Conservation (phyloP, 202 grass and related monocot genomes). For the Setaria italica region DNA sequence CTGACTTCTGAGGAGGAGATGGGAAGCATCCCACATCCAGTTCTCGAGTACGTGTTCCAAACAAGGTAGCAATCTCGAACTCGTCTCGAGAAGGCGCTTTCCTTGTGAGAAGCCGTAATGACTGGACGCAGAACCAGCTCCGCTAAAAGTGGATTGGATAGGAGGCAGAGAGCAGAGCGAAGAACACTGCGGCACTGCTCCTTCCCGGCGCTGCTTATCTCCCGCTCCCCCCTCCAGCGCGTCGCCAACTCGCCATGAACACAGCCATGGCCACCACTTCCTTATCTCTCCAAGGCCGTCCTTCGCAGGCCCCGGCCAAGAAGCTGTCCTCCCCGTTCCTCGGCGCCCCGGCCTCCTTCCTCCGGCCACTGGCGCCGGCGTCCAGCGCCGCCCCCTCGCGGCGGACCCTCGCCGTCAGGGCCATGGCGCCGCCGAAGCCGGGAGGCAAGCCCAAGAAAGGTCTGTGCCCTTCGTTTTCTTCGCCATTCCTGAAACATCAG, state of each 20-base stretch:
- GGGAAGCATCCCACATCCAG: neutral
- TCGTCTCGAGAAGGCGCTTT: neutral
- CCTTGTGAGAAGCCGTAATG: neutral
- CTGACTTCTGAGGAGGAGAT: neutral
- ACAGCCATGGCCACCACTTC: constrained; percentile 71
- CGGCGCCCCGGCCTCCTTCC: constrained; percentile 46
- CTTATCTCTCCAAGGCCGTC: constrained; percentile 59
- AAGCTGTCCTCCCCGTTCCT: constrained; percentile 63
- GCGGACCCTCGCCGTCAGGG: constrained; percentile 63
- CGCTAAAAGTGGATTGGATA: constrained; percentile 47
- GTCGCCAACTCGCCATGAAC: constrained; percentile 28
- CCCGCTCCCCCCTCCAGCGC: neutral
- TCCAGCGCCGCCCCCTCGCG: constrained; percentile 24
- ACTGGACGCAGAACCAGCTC: neutral
- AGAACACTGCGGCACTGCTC: neutral
- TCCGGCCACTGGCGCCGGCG: constrained; percentile 39
- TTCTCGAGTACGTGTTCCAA: neutral
- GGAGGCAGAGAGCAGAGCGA: neutral
- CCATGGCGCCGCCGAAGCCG: constrained; percentile 87
- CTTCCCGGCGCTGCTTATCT: constrained; percentile 32
- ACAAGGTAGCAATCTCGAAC: neutral
- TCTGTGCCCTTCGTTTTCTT: constrained; percentile 6
- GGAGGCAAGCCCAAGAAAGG: constrained; percentile 86
- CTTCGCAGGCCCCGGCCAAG: constrained; percentile 51
- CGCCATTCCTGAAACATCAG: neutral